Base-by-base conservation (phyloP, 2,329 filamentous ascomycete species). In the Curvularia eragrostidis region DNA sequence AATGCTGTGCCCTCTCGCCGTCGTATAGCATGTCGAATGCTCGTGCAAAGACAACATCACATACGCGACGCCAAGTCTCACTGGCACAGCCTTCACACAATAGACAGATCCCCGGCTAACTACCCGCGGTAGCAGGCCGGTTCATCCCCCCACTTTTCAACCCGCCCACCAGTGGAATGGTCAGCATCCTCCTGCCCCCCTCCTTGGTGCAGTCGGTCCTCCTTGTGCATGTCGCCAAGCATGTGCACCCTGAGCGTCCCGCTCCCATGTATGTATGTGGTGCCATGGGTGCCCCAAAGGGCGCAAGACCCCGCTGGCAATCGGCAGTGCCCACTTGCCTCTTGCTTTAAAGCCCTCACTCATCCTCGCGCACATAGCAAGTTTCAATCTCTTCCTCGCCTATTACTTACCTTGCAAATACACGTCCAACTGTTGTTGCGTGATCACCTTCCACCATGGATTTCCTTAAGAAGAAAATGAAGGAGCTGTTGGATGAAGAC, bases 401-500 rank as follows among this genome's bases (percentile, higher is more conserved):
- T 43, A 10, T 26, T 24, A 41, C 21, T n/a, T 21, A 5, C 6
- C 18, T 30, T 43, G 13, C 19, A 12, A 32, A 18, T 8, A 10
- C 38, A 18, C 13, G 24, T 9, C 39, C 44, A 30, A 24, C 19
- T 30, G 32, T 47, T 59, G 28, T 42, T 48, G 12, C 30, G 10
- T 38, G 39, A 26, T 39, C 46, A 21, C 12, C 44, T 24, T 24
- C 48, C 51, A 54, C 7, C 42, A 80, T 81, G 79, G 79, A 79
- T 52, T 81, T 81, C 60, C 74, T 80, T 63, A 80, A 79, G 68
- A 80, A 81, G 60, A 75, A 80, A 62, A 80, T 78, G 68, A 78
- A 78, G 63, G 78, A 80, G 61, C 71, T 80, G 59, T 69, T 79
- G 54, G 75, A 78, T 52, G 75, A 79, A 58, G 67, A 74, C 32